Conservation (phyloP, 768 basidiomycete species). For the Collybia nuda region DNA sequence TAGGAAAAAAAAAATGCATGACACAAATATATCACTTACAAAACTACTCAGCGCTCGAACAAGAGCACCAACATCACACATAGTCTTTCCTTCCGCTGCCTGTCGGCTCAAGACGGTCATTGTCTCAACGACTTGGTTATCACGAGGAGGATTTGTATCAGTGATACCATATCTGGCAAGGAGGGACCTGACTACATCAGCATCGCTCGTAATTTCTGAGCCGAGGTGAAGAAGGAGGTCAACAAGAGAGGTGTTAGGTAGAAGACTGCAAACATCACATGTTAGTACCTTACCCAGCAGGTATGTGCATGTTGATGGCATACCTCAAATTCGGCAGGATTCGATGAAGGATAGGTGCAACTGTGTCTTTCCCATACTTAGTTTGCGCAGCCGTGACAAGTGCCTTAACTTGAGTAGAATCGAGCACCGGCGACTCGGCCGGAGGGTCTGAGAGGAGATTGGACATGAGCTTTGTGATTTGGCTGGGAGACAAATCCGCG, state of each 20-base stretch:
- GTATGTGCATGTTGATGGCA: conserved; percentile 4
- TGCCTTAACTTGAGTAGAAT: conserved; percentile 71
- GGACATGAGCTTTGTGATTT: conserved; percentile 76
- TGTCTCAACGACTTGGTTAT: conserved; percentile 70
- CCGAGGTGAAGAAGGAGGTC: conserved; percentile 78
- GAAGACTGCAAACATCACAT: conserved; percentile 44
- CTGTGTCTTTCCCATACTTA: conserved; percentile 78
- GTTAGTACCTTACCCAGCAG: background rate
- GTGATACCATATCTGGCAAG: conserved; percentile 76
- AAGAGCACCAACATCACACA: conserved; percentile 76
- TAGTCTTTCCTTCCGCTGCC: conserved; percentile 67
- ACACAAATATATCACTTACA: conserved; percentile 44
- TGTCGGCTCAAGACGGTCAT: conserved; percentile 65
- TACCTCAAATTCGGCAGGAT: conserved; percentile 78
- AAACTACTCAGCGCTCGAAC: conserved; percentile 73
- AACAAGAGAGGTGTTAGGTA: conserved; percentile 66
- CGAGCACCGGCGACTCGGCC: conserved; percentile 70
- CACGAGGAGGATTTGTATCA: conserved; percentile 67
- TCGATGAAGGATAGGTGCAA: conserved; percentile 71
- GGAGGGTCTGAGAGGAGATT: conserved; percentile 75
- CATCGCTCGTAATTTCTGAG: conserved; percentile 74
- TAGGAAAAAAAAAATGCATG: background rate
- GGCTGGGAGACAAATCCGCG: conserved; percentile 71
- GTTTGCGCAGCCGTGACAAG: conserved; percentile 73
- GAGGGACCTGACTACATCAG: conserved; percentile 67